phyloP scores from a whole-genome alignment of 768 basidiomycete genomes.

The Hortiboletus campestris region DNA sequence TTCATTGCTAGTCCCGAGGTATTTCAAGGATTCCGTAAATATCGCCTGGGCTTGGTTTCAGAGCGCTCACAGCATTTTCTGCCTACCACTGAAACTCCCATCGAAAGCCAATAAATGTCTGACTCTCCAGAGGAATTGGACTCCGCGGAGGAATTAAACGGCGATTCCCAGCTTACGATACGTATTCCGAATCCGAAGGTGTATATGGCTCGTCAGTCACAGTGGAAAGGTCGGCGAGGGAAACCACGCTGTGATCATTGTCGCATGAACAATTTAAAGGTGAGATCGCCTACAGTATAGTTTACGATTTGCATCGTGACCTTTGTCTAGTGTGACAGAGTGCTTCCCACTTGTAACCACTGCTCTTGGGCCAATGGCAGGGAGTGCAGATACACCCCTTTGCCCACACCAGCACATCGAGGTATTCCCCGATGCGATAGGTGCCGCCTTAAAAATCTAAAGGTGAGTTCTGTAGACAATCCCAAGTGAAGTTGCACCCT shows the following conservation, averaged over 20 bases:
- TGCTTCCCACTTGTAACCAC: constrained; percentile 69
- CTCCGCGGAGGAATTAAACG: constrained; percentile 39
- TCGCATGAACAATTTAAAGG: constrained; percentile 69
- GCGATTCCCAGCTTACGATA: constrained; percentile 58
- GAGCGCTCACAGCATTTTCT: constrained; percentile 17
- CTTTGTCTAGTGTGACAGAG: constrained; percentile 59
- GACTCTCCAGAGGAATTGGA: constrained; percentile 39
- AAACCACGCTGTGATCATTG: constrained; percentile 76
- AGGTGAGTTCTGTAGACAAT: constrained; percentile 41
- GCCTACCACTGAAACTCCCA: constrained; percentile 5
- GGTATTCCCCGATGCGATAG: constrained; percentile 74
- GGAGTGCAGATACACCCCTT: constrained; percentile 70
- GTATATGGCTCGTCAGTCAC: constrained; percentile 66
- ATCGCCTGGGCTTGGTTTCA: neutral
- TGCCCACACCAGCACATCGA: constrained; percentile 73
- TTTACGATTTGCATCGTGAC: constrained; percentile 11
- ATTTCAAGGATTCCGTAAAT: constrained; percentile 7
- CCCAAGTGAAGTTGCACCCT: neutral
- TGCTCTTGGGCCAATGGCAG: constrained; percentile 63
- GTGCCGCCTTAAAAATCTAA: constrained; percentile 64
- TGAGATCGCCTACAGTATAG: constrained; percentile 32
- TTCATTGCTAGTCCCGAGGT: constrained; percentile 4
- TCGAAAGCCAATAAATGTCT: constrained; percentile 29
- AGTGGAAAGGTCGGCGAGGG: constrained; percentile 73
- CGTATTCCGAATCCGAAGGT: constrained; percentile 66